These are phyloP conservation scores for Tetrahymena malaccensis DNA, from an alignment of 73 alveolate species.

Conservation along the genomic window DNA sequence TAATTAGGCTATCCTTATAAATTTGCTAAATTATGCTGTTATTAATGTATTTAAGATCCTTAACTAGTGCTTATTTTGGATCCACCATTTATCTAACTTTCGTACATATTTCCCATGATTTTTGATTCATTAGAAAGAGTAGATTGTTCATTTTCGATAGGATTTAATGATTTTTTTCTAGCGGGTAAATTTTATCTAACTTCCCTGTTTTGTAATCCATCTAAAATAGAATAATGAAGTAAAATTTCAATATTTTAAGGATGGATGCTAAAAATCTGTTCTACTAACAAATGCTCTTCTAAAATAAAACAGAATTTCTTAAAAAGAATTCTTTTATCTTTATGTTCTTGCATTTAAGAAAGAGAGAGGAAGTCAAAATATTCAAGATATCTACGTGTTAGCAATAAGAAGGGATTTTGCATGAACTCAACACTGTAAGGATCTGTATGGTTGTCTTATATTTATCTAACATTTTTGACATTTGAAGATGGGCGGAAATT, in stretches of 20 bases:
- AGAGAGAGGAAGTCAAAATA: background rate
- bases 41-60: background rate
- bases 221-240: background rate
- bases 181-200: background rate
- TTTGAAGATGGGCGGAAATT: background rate
- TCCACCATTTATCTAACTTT: background rate
- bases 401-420: background rate
- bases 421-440: background rate
- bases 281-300: background rate
- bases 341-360: background rate
- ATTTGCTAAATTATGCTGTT: background rate
- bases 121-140: background rate
- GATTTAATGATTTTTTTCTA: background rate
- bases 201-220: background rate
- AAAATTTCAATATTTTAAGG: background rate
- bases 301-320: background rate
- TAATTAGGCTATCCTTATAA: background rate
- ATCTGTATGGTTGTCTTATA: background rate
- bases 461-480: background rate
- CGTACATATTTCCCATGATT: background rate
- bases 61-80: background rate
- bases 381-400: background rate
- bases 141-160: background rate
- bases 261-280: background rate
- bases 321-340: background rate